These are phyloP conservation scores for Mucor lusitanicus DNA, from an alignment of 371 early-diverging fungal genomes.

Conservation along the genomic window DNA sequence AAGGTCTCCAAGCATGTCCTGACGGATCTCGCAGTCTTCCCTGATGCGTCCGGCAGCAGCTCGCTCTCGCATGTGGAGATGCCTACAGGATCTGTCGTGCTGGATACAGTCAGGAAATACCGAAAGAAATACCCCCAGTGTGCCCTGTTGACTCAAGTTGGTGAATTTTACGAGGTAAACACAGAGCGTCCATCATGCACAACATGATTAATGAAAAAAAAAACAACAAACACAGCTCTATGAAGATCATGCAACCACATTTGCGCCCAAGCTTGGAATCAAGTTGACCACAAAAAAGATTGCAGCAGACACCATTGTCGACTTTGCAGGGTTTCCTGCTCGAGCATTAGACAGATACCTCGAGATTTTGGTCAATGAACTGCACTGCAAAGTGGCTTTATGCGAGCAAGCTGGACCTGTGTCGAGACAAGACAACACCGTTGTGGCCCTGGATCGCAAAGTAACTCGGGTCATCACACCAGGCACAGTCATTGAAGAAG, in stretches of 20 bases:
- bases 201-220: background rate
- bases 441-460: conserved; percentile 58
- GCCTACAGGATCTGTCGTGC: conserved; percentile 45
- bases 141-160: conserved; percentile 87
- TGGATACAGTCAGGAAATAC: conserved; percentile 62
- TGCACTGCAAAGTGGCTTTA: conserved; percentile 78
- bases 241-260: conserved; percentile 72
- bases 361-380: conserved; percentile 71
- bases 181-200: background rate
- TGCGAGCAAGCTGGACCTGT: conserved; percentile 77
- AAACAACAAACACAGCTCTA: conserved; percentile 55
- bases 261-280: conserved; percentile 70
- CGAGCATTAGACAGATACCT: conserved; percentile 72
- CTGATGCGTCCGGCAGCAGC: background rate
- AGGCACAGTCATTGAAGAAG: conserved; percentile 83
- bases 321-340: conserved; percentile 83
- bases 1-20: conserved; percentile 13
- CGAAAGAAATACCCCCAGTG: conserved; percentile 73
- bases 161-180: conserved; percentile 89
- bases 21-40: conserved; percentile 12
- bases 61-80: conserved; percentile 18
- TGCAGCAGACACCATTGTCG: conserved; percentile 39
- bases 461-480: conserved; percentile 87
- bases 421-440: conserved; percentile 40
- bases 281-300: conserved; percentile 63